Conservation (phyloP, 106 monocot genomes). For the Narthecium ossifragum region DNA sequence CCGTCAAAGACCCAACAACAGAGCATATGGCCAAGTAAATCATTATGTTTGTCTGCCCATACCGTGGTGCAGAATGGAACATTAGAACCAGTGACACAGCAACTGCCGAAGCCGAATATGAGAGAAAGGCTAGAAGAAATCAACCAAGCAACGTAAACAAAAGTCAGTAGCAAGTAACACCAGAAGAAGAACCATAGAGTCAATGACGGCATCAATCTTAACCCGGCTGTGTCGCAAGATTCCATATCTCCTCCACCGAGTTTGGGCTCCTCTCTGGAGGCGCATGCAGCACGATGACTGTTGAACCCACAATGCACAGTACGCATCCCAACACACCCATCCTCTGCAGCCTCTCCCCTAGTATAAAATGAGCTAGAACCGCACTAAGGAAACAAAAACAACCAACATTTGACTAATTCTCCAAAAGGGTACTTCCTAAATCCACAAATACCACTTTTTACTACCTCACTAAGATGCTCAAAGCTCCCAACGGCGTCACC, state of each 20-base stretch:
- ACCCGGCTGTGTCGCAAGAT: constrained; percentile 89
- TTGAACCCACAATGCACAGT: constrained; percentile 80
- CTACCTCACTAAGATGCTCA: constrained; percentile 96
- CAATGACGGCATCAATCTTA: not conserved
- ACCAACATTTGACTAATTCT: not conserved
- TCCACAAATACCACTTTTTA: no score
- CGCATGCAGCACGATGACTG: constrained; percentile 79
- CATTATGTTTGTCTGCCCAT: constrained; percentile 86
- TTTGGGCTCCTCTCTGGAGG: constrained; percentile 67
- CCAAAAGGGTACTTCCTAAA: not conserved
- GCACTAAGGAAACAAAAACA: constrained; percentile 26
- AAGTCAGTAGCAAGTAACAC: not conserved
- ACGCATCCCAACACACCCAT: constrained; percentile 90
- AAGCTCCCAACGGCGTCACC: constrained; percentile 86
- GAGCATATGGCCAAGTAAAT: constrained; percentile 89
- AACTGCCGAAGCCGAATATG: constrained; percentile 59
- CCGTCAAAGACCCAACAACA: constrained; percentile 81
- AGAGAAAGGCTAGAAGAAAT: constrained; percentile 59
- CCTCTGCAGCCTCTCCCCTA: constrained; percentile 59
- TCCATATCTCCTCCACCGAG: constrained; percentile 84
- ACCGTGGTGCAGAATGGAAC: constrained; percentile 62
- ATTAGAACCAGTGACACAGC: constrained; percentile 70
- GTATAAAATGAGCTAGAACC: constrained; percentile 61
- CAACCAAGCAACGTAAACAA: constrained; percentile 1
- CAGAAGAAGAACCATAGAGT: not conserved